Percentiles rank a stretch among this genome's conserved stretches.
Evolutionary conservation across 1,284 basidiomycete genomes (phyloP).

Genomic region (Cutaneotrichosporon sp.): DNA sequence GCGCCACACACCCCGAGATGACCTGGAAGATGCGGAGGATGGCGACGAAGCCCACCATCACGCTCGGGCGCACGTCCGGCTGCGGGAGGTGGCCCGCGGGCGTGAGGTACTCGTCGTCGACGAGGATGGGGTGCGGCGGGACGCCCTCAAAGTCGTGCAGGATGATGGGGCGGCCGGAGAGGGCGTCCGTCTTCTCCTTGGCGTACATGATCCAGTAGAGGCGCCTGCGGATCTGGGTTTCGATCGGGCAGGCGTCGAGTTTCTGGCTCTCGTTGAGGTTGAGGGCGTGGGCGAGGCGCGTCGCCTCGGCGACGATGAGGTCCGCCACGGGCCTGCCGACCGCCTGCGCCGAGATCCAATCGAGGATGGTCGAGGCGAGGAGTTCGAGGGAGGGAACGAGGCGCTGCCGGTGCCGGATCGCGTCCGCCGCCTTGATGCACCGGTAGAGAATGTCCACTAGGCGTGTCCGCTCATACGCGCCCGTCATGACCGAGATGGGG

Average conservation of each 20-base stretch:
- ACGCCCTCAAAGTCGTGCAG: slow-evolving; percentile 33
- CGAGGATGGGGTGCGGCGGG: slow-evolving; percentile 31
- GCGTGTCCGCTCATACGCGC: slow-evolving; percentile 22
- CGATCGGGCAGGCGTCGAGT: slow-evolving; percentile 14
- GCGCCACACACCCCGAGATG: slow-evolving; percentile 29
- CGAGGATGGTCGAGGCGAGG: slow-evolving; percentile 26
- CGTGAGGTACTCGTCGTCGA: slow-evolving; percentile 41
- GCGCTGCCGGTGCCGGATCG: slow-evolving; percentile 29
- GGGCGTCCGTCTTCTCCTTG: slow-evolving; percentile 36
- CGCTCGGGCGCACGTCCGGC: slow-evolving; percentile 15
- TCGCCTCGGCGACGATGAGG: slow-evolving; percentile 27
- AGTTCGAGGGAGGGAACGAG: slow-evolving; percentile 21
- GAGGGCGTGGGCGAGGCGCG: slow-evolving; percentile 28
- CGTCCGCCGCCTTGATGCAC: slow-evolving; percentile 28
- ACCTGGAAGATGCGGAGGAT: slow-evolving; percentile 33
- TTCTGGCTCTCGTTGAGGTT: slow-evolving; percentile 20
- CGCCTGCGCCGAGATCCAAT: slow-evolving; percentile 30
- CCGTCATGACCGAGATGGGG: slow-evolving; percentile 29
- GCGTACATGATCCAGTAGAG: slow-evolving; percentile 36
- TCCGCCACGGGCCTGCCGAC: slow-evolving; percentile 21
- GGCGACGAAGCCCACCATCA: slow-evolving; percentile 33
- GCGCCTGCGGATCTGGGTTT: slow-evolving; percentile 29
- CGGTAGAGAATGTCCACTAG: slow-evolving; percentile 26
- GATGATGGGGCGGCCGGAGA: slow-evolving; percentile 30
- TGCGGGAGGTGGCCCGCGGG: slow-evolving; percentile 19